Evolutionary conservation across 805 yeast species (phyloP).

Genomic region (Candida glaebosa): DNA sequence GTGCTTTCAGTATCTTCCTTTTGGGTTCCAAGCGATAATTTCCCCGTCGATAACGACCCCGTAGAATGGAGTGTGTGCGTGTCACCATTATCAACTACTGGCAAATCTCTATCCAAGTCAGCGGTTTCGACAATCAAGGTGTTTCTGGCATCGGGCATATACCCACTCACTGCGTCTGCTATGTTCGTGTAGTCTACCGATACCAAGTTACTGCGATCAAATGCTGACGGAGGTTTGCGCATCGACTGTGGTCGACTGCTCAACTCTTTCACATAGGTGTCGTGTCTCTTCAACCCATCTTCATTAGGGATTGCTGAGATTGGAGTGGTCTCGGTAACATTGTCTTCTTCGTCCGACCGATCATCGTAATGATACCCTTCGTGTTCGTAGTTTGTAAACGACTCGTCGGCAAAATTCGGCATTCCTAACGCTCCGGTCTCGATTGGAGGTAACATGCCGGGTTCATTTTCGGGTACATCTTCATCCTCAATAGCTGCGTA

Average conservation of each 20-base stretch:
- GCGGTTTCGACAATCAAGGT: neutral
- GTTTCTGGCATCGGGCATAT: conserved; percentile 1
- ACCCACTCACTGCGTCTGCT: conserved; percentile 5
- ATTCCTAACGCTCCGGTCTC: conserved; percentile 16
- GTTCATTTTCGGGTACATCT: conserved; percentile 2
- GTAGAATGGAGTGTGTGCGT: conserved; percentile 20
- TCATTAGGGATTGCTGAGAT: conserved; percentile 21
- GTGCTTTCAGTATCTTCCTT: conserved; percentile 3
- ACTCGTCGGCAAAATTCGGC: conserved; percentile 26
- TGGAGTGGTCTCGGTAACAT: conserved; percentile 17
- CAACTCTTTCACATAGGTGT: conserved; percentile 18
- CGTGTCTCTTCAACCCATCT: conserved; percentile 20
- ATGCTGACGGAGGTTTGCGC: conserved; percentile 33
- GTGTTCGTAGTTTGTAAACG: conserved; percentile 11
- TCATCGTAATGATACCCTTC: conserved; percentile 11
- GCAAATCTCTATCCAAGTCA: neutral
- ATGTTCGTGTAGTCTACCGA: conserved; percentile 3
- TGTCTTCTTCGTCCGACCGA: conserved; percentile 9
- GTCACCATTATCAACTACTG: neutral
- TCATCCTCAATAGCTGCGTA: conserved; percentile 15
- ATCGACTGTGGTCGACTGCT: conserved; percentile 30
- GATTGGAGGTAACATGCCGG: conserved; percentile 16
- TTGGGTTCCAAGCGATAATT: conserved; percentile 17
- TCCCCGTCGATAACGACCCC: conserved; percentile 30
- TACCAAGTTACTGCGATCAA: conserved; percentile 1